Percentiles rank a stretch among this genome's conserved stretches.
These are phyloP conservation scores for Cladosporium sp. DNA, from an alignment of 2,329 filamentous ascomycete genomes.

Conservation along the genomic window DNA sequence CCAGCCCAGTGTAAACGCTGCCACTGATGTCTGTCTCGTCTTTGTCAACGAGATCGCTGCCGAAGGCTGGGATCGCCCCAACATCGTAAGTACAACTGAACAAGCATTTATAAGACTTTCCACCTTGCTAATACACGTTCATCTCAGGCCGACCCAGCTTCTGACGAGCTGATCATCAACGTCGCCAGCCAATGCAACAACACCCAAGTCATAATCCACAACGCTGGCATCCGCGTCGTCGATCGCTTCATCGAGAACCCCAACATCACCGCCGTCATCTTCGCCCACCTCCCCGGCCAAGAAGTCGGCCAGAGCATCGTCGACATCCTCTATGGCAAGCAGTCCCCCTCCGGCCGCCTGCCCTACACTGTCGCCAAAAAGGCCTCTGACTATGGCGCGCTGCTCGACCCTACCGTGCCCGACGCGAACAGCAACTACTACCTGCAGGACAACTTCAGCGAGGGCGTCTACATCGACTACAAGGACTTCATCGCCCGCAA, in stretches of 20 bases:
- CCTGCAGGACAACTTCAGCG: conserved; percentile 31
- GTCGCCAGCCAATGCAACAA: conserved; percentile 28
- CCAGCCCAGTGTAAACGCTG: conserved; percentile 21
- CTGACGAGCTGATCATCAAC: conserved; percentile 26
- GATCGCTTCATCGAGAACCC: conserved; percentile 28
- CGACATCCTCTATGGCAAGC: conserved; percentile 28
- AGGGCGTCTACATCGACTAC: conserved; percentile 45
- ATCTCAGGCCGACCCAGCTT: not conserved
- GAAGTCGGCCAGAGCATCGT: conserved; percentile 26
- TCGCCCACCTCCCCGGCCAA: conserved; percentile 27
- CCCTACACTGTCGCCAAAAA: conserved; percentile 31
- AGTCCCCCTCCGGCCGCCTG: conserved; percentile 27
- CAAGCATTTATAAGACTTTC: too few relatives aligned
- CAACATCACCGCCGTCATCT: conserved; percentile 30
- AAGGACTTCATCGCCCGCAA: conserved; percentile 39
- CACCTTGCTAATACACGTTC: too few relatives aligned
- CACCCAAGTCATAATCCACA: conserved; percentile 31
- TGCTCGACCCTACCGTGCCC: conserved; percentile 19
- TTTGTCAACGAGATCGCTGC: conserved; percentile 28
- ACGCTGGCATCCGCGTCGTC: conserved; percentile 27
- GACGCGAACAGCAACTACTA: not conserved
- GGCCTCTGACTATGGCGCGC: conserved; percentile 26
- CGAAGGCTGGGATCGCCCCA: conserved; percentile 26
- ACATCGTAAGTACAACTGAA: conserved; percentile 16
- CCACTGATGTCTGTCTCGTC: conserved; percentile 27